Base-by-base conservation (phyloP, 805 yeast species). In the Barnettozyma californica region DNA sequence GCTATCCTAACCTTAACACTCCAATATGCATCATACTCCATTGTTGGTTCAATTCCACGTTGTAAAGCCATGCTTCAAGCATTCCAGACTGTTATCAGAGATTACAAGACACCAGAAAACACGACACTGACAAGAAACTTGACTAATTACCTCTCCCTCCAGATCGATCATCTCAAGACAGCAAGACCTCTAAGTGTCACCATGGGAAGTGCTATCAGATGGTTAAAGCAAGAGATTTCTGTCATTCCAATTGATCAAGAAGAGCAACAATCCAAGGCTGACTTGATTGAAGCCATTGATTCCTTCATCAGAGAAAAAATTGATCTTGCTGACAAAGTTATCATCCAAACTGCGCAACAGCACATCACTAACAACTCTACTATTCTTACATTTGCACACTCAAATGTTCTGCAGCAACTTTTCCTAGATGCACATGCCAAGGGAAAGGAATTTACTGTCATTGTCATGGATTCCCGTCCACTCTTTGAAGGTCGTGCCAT, bases 161-260 rank as follows among this genome's bases (percentile, higher is more conserved):
- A 94, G 68, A 94, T 94, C 55, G 99, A 92, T 64, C 88, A 86
- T 57, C 72, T 94, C 57, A 92, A 88, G 59, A 81, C 88, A 9
- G 91, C 97, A 3, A 80, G 99, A 53, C 97, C 98, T 1, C 74
- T 94, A 43, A 82, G 94, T 48, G 87, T 91, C 2, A 79, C 96
- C 1, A 94, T 94, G 99, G 99, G 99, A 47, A 94, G 91, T 69
- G 92, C 97, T 2, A 94, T 94, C 56, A 80, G 99, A 59, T 91
- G 97, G 97, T 75, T 94, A 54, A 94, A 94, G 62, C 98, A 92
- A 70, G 92, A 87, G 64, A 92, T 94, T 47, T 81, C 97, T 1
- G 75, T 78, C 39, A 80, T 92, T 43, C 83, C 90, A 49, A 82
- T 91, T 48, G 95, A 87, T 53, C 71, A 80, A 27, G 61, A 69